Conservation (phyloP, 2,329 filamentous ascomycete genomes). For the Pestalotiopsis sp. region DNA sequence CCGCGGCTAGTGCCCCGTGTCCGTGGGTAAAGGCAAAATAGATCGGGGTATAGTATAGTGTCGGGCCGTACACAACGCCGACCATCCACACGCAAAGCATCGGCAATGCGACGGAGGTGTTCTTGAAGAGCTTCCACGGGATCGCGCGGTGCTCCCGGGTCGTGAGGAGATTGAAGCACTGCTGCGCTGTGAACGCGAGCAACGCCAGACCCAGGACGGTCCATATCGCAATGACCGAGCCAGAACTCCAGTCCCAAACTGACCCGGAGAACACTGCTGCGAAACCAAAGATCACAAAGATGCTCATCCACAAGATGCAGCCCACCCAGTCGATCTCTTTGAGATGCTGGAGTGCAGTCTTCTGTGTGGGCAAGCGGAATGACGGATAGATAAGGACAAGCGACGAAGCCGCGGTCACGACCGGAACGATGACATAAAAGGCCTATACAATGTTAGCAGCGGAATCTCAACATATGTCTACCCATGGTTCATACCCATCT, state of each 20-base stretch:
- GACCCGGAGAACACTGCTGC: constrained; percentile 53
- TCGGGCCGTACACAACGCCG: constrained; percentile 38
- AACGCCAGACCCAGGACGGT: constrained; percentile 46
- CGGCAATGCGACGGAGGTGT: constrained; percentile 41
- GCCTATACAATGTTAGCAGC: constrained; percentile 11
- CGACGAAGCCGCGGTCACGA: constrained; percentile 25
- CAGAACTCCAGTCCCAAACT: constrained; percentile 49
- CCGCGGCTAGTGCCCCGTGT: constrained; percentile 41
- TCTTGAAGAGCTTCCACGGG: constrained; percentile 44
- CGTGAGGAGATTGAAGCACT: constrained; percentile 47
- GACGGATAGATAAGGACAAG: constrained; percentile 47
- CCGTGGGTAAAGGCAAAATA: constrained; percentile 55
- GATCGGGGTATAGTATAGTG: constrained; percentile 56
- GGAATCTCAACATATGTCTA: background rate
- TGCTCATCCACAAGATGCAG: constrained; percentile 28
- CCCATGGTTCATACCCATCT: constrained; percentile 32
- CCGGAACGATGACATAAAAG: constrained; percentile 22
- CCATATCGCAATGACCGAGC: constrained; percentile 47
- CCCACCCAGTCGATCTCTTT: constrained; percentile 34
- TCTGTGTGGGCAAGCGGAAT: constrained; percentile 24
- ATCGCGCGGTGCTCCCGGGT: constrained; percentile 44
- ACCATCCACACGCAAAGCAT: constrained; percentile 41
- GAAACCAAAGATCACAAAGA: constrained; percentile 44
- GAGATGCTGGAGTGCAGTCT: constrained; percentile 21
- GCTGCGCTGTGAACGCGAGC: constrained; percentile 48